Evolutionary conservation across 768 basidiomycete species (phyloP).

Genomic region (Crepidotus variabilis): DNA sequence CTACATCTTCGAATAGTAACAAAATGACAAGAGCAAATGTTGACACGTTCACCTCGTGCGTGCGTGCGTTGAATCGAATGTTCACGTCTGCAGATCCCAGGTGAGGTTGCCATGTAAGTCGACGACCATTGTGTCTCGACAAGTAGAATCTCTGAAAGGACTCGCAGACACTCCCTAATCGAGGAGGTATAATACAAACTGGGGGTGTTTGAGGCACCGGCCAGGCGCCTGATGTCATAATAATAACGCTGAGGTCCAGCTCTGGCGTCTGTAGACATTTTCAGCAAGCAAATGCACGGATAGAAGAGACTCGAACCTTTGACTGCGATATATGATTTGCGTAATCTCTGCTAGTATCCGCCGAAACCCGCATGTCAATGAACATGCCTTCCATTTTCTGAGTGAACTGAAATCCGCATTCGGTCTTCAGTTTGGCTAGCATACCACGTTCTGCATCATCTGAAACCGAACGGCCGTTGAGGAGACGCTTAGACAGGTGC

Average conservation of each 20-base stretch:
- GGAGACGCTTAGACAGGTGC: constrained; percentile 90
- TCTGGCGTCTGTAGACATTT: constrained; percentile 53
- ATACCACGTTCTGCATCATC: constrained; percentile 98
- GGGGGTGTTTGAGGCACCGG: constrained; percentile 69
- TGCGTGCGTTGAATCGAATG: constrained; percentile 71
- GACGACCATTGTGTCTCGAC: constrained; percentile 82
- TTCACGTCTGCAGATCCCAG: constrained; percentile 89
- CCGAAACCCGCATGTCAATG: constrained; percentile 89
- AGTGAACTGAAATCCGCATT: constrained; percentile 95
- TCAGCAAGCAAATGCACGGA: constrained; percentile 1
- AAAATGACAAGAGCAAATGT: constrained; percentile 87
- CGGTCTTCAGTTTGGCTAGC: constrained; percentile 95
- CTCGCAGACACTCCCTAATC: constrained; percentile 60
- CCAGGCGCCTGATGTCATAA: constrained; percentile 98
- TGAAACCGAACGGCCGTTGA: constrained; percentile 83
- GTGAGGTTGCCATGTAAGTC: constrained; percentile 89
- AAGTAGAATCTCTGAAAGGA: constrained; percentile 91
- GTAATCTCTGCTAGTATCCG: constrained; percentile 78
- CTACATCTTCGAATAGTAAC: constrained; percentile 76
- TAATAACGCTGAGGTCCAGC: constrained; percentile 81
- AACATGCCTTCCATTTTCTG: constrained; percentile 99
- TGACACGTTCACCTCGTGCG: constrained; percentile 89
- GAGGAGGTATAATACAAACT: constrained; percentile 63
- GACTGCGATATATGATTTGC: constrained; percentile 50
- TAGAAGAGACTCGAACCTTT: constrained; percentile 39